A percentile compares a stretch with the other conserved stretches of the same genome.
Evolutionary conservation across 495 filamentous ascomycete species (phyloP).

Genomic region (Tuber brumale): DNA sequence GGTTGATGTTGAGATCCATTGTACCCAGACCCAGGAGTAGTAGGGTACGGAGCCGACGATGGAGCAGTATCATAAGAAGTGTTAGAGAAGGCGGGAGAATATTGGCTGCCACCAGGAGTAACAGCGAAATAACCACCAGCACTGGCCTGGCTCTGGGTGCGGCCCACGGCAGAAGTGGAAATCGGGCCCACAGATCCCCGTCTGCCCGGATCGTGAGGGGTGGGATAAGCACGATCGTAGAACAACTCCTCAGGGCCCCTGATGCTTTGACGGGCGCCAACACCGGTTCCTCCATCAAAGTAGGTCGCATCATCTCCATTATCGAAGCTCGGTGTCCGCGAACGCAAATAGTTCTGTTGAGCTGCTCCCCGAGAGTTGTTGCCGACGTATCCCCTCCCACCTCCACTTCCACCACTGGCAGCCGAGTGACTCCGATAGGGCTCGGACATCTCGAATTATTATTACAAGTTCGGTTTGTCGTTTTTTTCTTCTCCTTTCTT

Average conservation of each 20-base stretch:
- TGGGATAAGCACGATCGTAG: slow-evolving; percentile 24
- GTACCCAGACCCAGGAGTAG: slow-evolving; percentile 29
- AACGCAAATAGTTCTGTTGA: slow-evolving; percentile 21
- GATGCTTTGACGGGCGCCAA: slow-evolving; percentile 28
- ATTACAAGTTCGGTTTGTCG: not conserved
- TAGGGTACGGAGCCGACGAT: slow-evolving; percentile 33
- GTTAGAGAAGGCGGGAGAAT: slow-evolving; percentile 37
- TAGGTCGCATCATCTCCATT: slow-evolving; percentile 60
- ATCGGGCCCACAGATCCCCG: slow-evolving; percentile 28
- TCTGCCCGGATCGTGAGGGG: slow-evolving; percentile 24
- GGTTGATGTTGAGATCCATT: slow-evolving; percentile 50
- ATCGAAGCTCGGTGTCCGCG: slow-evolving; percentile 65
- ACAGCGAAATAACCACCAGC: slow-evolving; percentile 32
- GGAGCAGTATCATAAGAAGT: slow-evolving; percentile 20
- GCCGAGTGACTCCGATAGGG: slow-evolving; percentile 2
- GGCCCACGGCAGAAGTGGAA: slow-evolving; percentile 24
- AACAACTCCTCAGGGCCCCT: slow-evolving; percentile 38
- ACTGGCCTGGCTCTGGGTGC: slow-evolving; percentile 30
- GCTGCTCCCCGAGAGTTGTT: slow-evolving; percentile 24
- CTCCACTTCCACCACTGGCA: slow-evolving; percentile 7
- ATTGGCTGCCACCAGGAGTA: slow-evolving; percentile 26
- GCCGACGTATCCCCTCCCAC: slow-evolving; percentile 12
- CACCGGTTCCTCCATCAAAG: slow-evolving; percentile 37
- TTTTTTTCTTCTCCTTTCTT: not conserved
- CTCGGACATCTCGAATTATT: not conserved